Evolutionary conservation across 345 rosid genomes (phyloP).

Genomic region (Zanthoxylum bungeanum): DNA sequence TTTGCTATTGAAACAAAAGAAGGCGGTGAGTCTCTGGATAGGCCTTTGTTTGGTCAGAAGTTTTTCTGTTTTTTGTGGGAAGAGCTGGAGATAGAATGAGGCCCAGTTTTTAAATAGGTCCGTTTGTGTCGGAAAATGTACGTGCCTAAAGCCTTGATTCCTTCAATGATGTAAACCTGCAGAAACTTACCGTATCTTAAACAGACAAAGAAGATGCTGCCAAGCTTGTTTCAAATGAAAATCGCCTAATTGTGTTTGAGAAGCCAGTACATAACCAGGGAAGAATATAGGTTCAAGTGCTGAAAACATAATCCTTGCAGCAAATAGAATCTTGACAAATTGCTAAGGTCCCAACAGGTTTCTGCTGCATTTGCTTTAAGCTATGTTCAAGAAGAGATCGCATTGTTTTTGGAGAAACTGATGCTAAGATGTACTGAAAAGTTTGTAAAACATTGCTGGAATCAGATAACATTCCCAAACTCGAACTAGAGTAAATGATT

Average conservation of each 20-base stretch:
- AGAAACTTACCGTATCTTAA: neutral
- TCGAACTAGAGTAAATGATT: neutral
- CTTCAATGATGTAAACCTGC: neutral
- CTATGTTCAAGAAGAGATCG: neutral
- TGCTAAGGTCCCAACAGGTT: neutral
- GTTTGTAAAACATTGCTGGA: neutral
- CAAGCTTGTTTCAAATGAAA: neutral
- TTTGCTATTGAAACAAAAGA: neutral
- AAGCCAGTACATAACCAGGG: neutral
- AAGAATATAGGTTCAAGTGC: neutral
- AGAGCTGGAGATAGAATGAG: neutral
- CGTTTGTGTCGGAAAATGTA: neutral
- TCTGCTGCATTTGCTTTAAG: neutral
- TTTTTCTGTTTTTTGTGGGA: neutral
- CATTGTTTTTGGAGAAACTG: neutral
- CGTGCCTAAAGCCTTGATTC: neutral
- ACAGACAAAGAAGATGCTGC: neutral
- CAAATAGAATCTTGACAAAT: neutral
- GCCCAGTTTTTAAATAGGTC: neutral
- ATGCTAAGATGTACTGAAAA: neutral
- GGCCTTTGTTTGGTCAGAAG: neutral
- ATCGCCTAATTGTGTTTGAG: neutral
- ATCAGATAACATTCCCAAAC: neutral
- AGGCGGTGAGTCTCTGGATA: neutral
- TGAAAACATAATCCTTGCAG: neutral